phyloP scores from a whole-genome alignment of 2,329 filamentous ascomycete species.

The Pseudogymnoascus sp. region DNA sequence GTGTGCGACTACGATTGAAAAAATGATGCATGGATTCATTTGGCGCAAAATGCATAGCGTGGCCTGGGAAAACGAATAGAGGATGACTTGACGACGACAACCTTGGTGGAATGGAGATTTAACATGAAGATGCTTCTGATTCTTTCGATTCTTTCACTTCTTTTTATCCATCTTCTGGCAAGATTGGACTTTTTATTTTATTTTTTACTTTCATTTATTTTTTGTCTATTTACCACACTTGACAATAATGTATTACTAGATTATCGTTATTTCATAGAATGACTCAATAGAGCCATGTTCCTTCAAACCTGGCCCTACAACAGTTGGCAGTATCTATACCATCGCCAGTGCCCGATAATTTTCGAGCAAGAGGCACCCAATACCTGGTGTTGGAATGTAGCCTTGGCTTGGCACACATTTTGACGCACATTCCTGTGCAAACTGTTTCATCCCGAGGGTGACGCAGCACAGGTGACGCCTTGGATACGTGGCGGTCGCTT shows the following conservation, averaged over 20 bases:
- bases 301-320: neutral
- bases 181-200: slow-evolving; percentile 14
- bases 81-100: neutral
- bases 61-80: neutral
- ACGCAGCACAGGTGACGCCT: neutral
- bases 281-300: neutral
- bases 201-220: slow-evolving; percentile 15
- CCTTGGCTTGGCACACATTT: neutral
- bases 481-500: slow-evolving; percentile 1
- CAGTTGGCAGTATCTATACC: neutral
- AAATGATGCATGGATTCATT: neutral
- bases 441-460: neutral
- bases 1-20: neutral
- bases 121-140: neutral
- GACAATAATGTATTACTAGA: slow-evolving; percentile 5
- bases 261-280: slow-evolving; percentile 6
- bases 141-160: neutral
- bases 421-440: neutral
- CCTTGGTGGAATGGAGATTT: neutral
- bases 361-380: neutral
- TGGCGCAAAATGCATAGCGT: slow-evolving; percentile 3
- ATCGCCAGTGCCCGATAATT: neutral
- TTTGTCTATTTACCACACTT: slow-evolving; percentile 18
- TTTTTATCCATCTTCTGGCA: slow-evolving; percentile 17
- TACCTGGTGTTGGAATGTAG: neutral